phyloP scores from a whole-genome alignment of 202 grass and related monocot genomes.

The Setaria viridis region DNA sequence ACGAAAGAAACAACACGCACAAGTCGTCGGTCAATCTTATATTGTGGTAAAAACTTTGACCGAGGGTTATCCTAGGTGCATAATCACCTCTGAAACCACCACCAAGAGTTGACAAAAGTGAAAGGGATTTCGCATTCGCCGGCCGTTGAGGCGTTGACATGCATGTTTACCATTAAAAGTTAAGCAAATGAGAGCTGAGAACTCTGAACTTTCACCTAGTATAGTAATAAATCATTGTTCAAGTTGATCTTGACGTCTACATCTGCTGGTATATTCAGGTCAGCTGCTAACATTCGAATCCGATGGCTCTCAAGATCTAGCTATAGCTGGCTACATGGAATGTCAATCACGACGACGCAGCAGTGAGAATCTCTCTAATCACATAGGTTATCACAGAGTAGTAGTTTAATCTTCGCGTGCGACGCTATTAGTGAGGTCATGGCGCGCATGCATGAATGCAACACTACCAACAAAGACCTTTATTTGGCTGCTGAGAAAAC shows the following conservation, averaged over 20 bases:
- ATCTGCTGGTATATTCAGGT: not conserved
- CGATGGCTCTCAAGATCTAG: not conserved
- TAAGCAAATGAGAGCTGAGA: conserved; percentile 6
- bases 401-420: not conserved
- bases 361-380: not conserved
- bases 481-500: conserved; percentile 29
- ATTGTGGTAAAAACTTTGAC: not conserved
- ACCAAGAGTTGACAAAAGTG: not conserved
- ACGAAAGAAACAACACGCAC: not conserved
- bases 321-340: not conserved
- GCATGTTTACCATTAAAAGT: not conserved
- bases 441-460: not conserved
- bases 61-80: not conserved
- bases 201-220: not conserved
- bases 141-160: not conserved
- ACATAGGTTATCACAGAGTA: not conserved
- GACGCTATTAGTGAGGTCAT: not conserved
- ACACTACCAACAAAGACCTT: conserved; percentile 3
- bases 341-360: not conserved
- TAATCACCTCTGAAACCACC: not conserved
- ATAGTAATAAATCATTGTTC: not conserved
- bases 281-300: not conserved
- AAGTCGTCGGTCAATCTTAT: not conserved
- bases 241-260: not conserved
- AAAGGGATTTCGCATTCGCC: not conserved